phyloP scores from a whole-genome alignment of 164 flowering plant species.

The Paratinospora sagittata region DNA sequence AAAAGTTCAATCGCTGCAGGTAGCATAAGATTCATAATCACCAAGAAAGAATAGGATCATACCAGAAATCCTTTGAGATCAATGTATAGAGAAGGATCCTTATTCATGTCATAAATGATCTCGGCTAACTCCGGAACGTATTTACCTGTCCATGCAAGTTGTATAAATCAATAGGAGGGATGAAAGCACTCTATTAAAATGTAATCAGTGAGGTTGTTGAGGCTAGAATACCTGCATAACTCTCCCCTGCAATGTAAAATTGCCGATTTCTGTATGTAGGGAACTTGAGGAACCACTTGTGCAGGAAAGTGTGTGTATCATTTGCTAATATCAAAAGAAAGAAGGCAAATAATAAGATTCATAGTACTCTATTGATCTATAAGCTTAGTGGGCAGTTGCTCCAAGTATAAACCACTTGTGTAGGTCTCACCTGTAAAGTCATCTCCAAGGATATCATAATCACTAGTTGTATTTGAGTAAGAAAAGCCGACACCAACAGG shows the following conservation, averaged over 20 bases:
- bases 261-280: conserved; percentile 50
- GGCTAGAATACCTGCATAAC: conserved; percentile 73
- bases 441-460: conserved; percentile 68
- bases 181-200: background rate
- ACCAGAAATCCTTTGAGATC: conserved; percentile 84
- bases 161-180: background rate
- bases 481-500: conserved; percentile 93
- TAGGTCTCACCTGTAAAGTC: conserved; percentile 59
- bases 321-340: conserved; percentile 37
- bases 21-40: background rate
- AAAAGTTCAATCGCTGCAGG: background rate
- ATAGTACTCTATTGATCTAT: background rate
- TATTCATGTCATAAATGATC: conserved; percentile 69
- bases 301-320: conserved; percentile 71
- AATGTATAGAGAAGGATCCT: conserved; percentile 48
- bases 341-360: background rate
- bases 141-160: conserved; percentile 48
- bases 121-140: conserved; percentile 90
- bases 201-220: background rate
- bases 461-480: conserved; percentile 66
- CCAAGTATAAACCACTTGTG: background rate
- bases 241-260: conserved; percentile 91
- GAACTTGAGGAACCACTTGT: conserved; percentile 79
- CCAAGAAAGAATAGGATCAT: conserved; percentile 11
- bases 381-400: background rate